Conservation (phyloP, 208 protist species). For the Leishmania major region DNA sequence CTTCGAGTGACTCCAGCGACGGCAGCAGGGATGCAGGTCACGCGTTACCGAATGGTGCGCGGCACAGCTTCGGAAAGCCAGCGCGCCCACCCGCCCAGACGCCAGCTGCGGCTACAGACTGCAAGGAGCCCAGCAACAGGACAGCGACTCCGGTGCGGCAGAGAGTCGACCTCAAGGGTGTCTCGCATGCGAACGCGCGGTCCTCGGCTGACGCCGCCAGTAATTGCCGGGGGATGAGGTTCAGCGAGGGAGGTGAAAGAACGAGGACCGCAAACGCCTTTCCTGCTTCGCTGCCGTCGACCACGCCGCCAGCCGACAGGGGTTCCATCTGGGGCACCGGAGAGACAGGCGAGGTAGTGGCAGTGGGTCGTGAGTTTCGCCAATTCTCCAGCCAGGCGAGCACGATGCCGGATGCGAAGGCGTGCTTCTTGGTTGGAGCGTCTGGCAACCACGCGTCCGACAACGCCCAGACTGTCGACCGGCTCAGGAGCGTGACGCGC, state of each 20-base stretch:
- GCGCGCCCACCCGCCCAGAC: neutral
- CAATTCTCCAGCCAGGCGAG: slow-evolving; percentile 2
- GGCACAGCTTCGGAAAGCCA: slow-evolving; percentile 6
- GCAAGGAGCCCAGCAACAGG: neutral
- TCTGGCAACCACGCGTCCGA: neutral
- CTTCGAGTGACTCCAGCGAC: slow-evolving; percentile 8
- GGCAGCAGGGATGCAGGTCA: neutral
- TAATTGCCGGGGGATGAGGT: slow-evolving; percentile 3
- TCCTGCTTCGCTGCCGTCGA: neutral
- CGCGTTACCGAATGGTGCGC: slow-evolving; percentile 12
- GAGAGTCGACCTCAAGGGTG: slow-evolving; percentile 34
- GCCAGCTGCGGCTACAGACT: neutral
- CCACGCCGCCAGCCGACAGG: neutral
- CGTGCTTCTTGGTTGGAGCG: neutral
- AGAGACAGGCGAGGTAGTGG: slow-evolving; percentile 8
- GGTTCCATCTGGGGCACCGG: neutral
- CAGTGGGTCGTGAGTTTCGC: slow-evolving; percentile 12
- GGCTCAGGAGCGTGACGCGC: slow-evolving; percentile 30
- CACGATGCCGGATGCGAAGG: slow-evolving; percentile 1
- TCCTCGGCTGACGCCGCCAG: neutral
- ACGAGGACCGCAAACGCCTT: neutral
- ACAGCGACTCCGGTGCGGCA: slow-evolving; percentile 19
- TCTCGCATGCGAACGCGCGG: neutral
- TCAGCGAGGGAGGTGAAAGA: slow-evolving; percentile 1
- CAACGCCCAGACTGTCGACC: slow-evolving; percentile 36